Base-by-base conservation (phyloP, 129 eudicot genomes). In the Arctium minus region DNA sequence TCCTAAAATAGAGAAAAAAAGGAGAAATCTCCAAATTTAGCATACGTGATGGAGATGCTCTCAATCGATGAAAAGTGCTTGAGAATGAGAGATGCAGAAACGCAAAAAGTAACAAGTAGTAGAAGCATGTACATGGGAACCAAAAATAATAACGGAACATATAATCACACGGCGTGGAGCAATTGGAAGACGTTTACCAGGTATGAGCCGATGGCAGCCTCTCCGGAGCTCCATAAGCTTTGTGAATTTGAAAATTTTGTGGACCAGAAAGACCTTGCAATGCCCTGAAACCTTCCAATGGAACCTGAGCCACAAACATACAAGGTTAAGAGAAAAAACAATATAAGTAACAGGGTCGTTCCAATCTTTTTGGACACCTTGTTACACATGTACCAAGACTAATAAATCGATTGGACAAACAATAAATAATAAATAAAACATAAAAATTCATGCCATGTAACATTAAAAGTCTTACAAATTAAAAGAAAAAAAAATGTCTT, bases 121-220 rank as follows among this genome's bases (percentile, higher is more conserved):
- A 53, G 6, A 53, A 53, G 65, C 22, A 53, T 0, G 48, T 42
- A 42, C 8, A 42, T 15, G 18, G 62, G 11, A 50, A 46, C 17
- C 17, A 12, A 12, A 2, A 50, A 50, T 50, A 50, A 11, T 50
- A 53, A 53, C n/a, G 65, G 4, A 53, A 53, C 65, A 53, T 53
- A 13, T 53, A 53, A 53, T 53, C 65, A 15, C 65, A 11, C 2
- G 5, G 53, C 4, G 9, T 8, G 53, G 27, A 53, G 65, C 1
- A 4, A 4, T 53, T 53, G 65, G 3, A 15, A 53, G 65, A 53
- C 65, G 22, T 13, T 53, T 53, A 91, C 99, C 98, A 96, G 50
- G 99, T 96, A 87, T 96, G 99, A 84, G 99, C 99, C 8, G 99
- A 96, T 60, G 99, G 98, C 80, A 93, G 88, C 78, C 98, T 88